Percentiles rank a stretch among this genome's conserved stretches.
Evolutionary conservation across 768 basidiomycete genomes (phyloP).

Genomic region (Suillus weaverae): DNA sequence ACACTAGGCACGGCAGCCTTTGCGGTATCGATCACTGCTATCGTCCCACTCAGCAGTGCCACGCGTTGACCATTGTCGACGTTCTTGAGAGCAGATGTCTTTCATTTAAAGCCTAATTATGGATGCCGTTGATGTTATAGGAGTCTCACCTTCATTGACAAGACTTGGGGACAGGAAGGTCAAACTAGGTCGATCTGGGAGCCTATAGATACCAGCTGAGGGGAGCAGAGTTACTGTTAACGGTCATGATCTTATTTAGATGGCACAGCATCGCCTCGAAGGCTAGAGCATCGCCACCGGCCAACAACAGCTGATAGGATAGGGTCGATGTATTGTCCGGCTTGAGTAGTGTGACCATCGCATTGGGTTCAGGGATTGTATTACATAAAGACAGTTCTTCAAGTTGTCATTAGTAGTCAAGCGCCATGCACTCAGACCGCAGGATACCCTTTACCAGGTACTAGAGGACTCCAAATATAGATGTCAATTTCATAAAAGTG

Average conservation of each 20-base stretch:
- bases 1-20: background rate
- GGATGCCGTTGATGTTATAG: background rate
- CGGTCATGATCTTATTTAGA: background rate
- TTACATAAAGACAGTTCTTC: background rate
- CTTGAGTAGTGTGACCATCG: background rate
- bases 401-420: background rate
- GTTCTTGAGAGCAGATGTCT: background rate
- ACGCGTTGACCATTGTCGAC: background rate
- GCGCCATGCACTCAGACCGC: background rate
- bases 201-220: background rate
- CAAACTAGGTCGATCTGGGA: background rate
- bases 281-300: background rate
- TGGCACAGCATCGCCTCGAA: background rate
- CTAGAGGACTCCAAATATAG: background rate
- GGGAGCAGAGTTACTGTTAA: background rate
- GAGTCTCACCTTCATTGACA: background rate
- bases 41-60: background rate
- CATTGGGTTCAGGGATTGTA: background rate
- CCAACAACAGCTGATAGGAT: background rate
- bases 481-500: background rate
- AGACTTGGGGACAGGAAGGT: background rate
- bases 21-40: background rate
- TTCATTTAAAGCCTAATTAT: background rate
- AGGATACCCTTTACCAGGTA: background rate
- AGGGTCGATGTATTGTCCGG: background rate